Conservation (phyloP, 352 stramenopile species). For the Phytophthora gonapodyides region DNA sequence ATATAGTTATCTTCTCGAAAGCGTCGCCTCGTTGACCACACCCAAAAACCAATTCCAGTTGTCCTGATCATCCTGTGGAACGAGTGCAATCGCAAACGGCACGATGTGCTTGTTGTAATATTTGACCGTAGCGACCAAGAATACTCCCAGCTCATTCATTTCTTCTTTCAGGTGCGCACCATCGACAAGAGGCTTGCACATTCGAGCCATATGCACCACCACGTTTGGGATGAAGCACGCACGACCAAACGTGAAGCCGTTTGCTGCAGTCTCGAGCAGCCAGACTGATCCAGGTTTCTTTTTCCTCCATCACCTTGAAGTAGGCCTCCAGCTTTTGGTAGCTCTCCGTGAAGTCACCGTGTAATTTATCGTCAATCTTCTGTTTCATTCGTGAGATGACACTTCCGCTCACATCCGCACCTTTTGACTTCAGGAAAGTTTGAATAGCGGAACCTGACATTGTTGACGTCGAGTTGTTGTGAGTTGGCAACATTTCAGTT, state of each 20-base stretch:
- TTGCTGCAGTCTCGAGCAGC: background rate
- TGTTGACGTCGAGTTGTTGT: background rate
- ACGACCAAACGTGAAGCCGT: background rate
- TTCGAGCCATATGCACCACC: background rate
- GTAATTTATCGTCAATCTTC: background rate
- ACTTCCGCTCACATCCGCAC: background rate
- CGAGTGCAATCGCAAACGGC: slow-evolving; percentile 22
- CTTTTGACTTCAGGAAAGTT: background rate
- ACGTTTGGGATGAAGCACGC: slow-evolving; percentile 13
- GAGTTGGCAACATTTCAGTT: background rate
- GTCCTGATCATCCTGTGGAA: slow-evolving; percentile 25
- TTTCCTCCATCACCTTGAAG: background rate
- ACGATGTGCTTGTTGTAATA: slow-evolving; percentile 37
- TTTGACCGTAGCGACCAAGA: slow-evolving; percentile 23
- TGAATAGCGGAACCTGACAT: background rate
- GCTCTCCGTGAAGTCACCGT: background rate
- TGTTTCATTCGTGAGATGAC: slow-evolving; percentile 17
- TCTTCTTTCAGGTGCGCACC: slow-evolving; percentile 27
- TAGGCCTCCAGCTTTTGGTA: slow-evolving; percentile 10
- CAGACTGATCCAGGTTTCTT: slow-evolving; percentile 1
- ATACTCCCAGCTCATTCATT: slow-evolving; percentile 33
- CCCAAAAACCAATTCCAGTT: slow-evolving; percentile 32
- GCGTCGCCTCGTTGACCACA: background rate
- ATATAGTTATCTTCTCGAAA: slow-evolving; percentile 1
- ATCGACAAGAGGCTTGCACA: slow-evolving; percentile 10